Evolutionary conservation across 805 yeast genomes (phyloP).

Genomic region (Hyphopichia homilentoma): DNA sequence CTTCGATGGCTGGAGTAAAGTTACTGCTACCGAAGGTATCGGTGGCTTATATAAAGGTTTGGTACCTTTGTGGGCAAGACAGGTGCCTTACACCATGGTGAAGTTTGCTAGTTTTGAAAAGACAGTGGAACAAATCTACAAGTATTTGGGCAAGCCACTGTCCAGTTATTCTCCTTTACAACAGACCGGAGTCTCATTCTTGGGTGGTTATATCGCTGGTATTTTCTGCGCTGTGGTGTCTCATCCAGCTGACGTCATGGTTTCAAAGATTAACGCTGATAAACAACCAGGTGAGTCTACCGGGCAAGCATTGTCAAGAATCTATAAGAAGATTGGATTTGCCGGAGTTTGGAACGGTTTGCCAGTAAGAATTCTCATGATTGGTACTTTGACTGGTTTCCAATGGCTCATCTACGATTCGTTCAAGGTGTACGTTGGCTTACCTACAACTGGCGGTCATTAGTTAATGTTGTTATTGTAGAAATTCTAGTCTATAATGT

Average conservation of each 20-base stretch:
- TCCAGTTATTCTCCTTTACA: constrained; percentile 64
- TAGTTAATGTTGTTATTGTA: constrained; percentile 9
- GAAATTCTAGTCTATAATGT: no score
- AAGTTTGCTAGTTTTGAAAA: constrained; percentile 94
- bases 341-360: constrained; percentile 93
- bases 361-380: constrained; percentile 91
- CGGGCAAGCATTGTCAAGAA: constrained; percentile 65
- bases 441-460: constrained; percentile 84
- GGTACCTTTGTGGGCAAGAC: constrained; percentile 92
- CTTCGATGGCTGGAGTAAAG: constrained; percentile 62
- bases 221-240: constrained; percentile 92
- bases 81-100: constrained; percentile 98
- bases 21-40: constrained; percentile 65
- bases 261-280: constrained; percentile 81
- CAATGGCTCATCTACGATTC: constrained; percentile 98
- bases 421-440: constrained; percentile 89
- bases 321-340: constrained; percentile 82
- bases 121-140: constrained; percentile 78
- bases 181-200: constrained; percentile 93
- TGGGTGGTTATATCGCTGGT: constrained; percentile 97
- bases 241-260: constrained; percentile 99
- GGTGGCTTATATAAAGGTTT: constrained; percentile 83
- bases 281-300: constrained; percentile 61
- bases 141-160: constrained; percentile 67
- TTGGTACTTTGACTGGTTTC: constrained; percentile 94